These are phyloP conservation scores for Secale cereale DNA, from an alignment of 176 grass and related monocot species.

Conservation along the genomic window DNA sequence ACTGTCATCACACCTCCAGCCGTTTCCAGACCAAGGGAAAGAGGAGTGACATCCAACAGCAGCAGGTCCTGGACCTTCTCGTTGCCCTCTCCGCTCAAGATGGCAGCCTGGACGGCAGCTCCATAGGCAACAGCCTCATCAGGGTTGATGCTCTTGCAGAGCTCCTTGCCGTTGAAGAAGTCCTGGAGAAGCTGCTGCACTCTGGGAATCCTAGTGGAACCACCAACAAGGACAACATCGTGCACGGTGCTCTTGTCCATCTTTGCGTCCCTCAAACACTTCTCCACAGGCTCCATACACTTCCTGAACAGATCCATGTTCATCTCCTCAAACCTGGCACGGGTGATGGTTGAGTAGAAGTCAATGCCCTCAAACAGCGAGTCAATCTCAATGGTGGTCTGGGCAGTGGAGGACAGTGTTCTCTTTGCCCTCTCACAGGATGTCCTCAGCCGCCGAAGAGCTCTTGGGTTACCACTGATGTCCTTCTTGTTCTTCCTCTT, in stretches of 20 bases:
- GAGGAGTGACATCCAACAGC: slow-evolving; percentile 54
- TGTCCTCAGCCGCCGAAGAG: slow-evolving; percentile 46
- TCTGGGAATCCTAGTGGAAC: slow-evolving; percentile 54
- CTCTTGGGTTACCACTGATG: slow-evolving; percentile 50
- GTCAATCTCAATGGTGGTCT: slow-evolving; percentile 63
- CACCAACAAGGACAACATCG: slow-evolving; percentile 54
- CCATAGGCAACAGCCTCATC: slow-evolving; percentile 54
- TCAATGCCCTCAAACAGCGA: slow-evolving; percentile 43
- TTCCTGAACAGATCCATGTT: slow-evolving; percentile 64
- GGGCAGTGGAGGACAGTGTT: slow-evolving; percentile 54
- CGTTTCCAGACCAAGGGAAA: slow-evolving; percentile 43
- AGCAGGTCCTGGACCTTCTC: slow-evolving; percentile 69
- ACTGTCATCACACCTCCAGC: slow-evolving; percentile 52
- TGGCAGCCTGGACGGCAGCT: slow-evolving; percentile 46
- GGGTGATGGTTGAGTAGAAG: slow-evolving; percentile 62
- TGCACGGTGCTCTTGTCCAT: slow-evolving; percentile 59
- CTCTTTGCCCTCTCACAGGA: slow-evolving; percentile 57
- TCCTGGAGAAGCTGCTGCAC: slow-evolving; percentile 66
- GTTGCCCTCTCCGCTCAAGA: slow-evolving; percentile 59
- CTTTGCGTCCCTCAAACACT: slow-evolving; percentile 62
- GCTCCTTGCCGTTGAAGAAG: slow-evolving; percentile 60
- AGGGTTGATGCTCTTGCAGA: slow-evolving; percentile 68
- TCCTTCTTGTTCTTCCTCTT: slow-evolving; percentile 67
- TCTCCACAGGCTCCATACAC: slow-evolving; percentile 65
- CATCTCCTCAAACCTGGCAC: slow-evolving; percentile 56